Evolutionary conservation across 768 basidiomycete genomes (phyloP).

Genomic region (Pleurotus sapidus): DNA sequence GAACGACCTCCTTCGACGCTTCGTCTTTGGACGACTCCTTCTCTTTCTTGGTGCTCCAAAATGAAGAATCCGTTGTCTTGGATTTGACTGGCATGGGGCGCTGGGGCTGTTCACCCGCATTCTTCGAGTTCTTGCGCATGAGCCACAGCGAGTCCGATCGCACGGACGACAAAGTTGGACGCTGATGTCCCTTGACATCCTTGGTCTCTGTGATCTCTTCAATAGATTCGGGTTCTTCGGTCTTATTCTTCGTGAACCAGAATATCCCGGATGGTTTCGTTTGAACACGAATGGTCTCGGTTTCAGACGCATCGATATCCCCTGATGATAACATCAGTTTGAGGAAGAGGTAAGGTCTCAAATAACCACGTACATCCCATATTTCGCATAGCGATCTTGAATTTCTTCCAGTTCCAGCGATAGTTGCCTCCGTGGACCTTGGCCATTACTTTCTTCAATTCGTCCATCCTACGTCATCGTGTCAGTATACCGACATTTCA

Average conservation of each 20-base stretch:
- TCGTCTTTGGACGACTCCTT: constrained; percentile 6
- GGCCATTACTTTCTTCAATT: constrained; percentile 70
- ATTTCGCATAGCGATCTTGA: constrained; percentile 72
- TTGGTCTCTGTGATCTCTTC: background rate
- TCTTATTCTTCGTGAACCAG: constrained; percentile 22
- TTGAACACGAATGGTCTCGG: constrained; percentile 60
- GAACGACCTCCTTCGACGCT: constrained; percentile 6
- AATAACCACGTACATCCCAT: constrained; percentile 67
- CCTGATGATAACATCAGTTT: constrained; percentile 36
- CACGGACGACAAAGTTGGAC: background rate
- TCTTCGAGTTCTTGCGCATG: constrained; percentile 6
- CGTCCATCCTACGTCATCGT: constrained; percentile 41
- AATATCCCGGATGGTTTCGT: constrained; percentile 48
- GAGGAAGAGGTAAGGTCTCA: background rate
- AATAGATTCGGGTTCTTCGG: constrained; percentile 4
- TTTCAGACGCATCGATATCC: constrained; percentile 60
- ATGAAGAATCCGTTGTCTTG: constrained; percentile 20
- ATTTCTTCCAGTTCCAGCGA: constrained; percentile 83
- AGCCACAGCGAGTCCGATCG: constrained; percentile 3
- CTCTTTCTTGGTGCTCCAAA: constrained; percentile 23
- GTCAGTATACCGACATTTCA: background rate
- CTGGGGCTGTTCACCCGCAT: background rate
- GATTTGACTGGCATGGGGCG: constrained; percentile 2
- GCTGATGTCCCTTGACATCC: background rate
- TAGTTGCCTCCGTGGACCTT: constrained; percentile 77